Base-by-base conservation (phyloP, 2,329 filamentous ascomycete genomes). In the Fusarium globosum region DNA sequence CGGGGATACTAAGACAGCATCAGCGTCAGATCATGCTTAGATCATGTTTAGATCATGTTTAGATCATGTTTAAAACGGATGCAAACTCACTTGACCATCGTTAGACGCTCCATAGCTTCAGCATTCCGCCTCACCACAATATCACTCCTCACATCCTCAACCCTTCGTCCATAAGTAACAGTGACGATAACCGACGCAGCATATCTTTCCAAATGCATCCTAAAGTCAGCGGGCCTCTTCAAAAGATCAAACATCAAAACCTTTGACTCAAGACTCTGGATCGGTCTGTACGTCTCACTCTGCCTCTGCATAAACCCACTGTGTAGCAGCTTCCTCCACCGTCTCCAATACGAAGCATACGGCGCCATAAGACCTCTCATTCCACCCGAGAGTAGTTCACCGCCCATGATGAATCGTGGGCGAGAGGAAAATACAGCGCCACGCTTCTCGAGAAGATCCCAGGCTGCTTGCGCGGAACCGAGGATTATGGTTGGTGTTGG, bases 331-430 rank as follows among this genome's bases (percentile, higher is more conserved):
- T 85, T 85, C 7, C 84, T 78, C 80, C 83, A 85, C 1, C 84
- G 80, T 21, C 83, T 74, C 84, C 84, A 86, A 51, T 81, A 85
- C 1, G 79, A 65, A 0, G 79, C 80, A 68, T 86, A 85, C 0
- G 84, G 83, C 8, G 84, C 82, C 80, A 86, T 85, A 9, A 86
- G 75, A 0, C 84, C 83, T 8, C 83, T 79, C 79, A 85, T 79
- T 0, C 83, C 83, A 1, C 79, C 81, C 0, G 84, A 85, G 0
- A 85, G 76, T 1, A 84, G 76, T 46, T 86, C 83, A 4, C 82
- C 81, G 33, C 84, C 85, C 80, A 85, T 83, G 64, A 86, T 84
- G 69, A 86, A 86, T 7, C 84, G 79, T 1, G 85, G 85, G 0
- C 85, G 80, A 0, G 84, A 86, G 0, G 84, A 85, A 63, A 84